Conservation (phyloP, 1,284 basidiomycete genomes). For the Trichosporon sp. region DNA sequence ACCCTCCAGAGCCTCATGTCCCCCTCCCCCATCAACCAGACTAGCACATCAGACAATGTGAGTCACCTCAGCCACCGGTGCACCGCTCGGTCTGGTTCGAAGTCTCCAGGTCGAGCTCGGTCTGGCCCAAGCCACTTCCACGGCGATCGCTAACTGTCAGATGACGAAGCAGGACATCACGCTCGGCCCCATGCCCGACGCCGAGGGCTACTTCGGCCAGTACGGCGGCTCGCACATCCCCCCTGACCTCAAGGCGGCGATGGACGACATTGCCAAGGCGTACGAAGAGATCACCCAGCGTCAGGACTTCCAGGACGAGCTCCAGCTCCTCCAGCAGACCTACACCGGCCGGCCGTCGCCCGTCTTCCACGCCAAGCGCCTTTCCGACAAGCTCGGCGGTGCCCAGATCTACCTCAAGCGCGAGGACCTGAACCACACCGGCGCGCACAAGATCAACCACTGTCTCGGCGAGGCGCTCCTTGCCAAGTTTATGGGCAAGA, state of each 20-base stretch:
- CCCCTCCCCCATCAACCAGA: neutral
- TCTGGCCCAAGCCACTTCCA: neutral
- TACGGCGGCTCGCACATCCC: slow-evolving; percentile 33
- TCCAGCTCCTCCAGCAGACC: slow-evolving; percentile 25
- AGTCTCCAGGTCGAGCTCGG: neutral
- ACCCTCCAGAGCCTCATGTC: neutral
- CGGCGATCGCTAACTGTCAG: neutral
- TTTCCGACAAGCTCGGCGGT: slow-evolving; percentile 75
- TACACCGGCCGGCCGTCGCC: slow-evolving; percentile 32
- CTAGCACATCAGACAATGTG: neutral
- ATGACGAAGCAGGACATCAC: slow-evolving; percentile 24
- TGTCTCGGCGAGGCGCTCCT: slow-evolving; percentile 84
- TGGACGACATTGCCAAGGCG: slow-evolving; percentile 32
- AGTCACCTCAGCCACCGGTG: neutral
- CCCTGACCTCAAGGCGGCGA: slow-evolving; percentile 31
- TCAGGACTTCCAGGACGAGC: slow-evolving; percentile 34
- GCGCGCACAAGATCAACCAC: slow-evolving; percentile 96
- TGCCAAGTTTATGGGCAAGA: slow-evolving; percentile 90
- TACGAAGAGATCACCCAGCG: slow-evolving; percentile 32
- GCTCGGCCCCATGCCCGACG: slow-evolving; percentile 33
- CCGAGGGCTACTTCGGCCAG: slow-evolving; percentile 34
- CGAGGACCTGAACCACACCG: slow-evolving; percentile 77
- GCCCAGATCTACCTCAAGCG: slow-evolving; percentile 95
- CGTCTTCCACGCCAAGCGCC: slow-evolving; percentile 64
- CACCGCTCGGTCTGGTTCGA: neutral